These are phyloP conservation scores for Ochromonas danica DNA, from an alignment of 108 stramenopile genomes.

Conservation along the genomic window DNA sequence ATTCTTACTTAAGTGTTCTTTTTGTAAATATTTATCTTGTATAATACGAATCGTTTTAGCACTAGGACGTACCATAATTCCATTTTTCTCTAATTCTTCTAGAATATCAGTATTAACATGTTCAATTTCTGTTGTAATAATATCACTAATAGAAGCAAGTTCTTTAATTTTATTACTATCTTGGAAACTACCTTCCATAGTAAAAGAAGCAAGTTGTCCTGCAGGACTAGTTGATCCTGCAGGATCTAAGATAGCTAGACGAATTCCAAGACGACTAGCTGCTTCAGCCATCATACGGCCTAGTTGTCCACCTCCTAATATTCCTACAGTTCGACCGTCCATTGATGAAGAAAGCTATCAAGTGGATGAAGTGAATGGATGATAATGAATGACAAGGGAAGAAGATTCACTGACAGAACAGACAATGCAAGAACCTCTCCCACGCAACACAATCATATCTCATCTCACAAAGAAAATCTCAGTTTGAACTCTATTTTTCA, in stretches of 20 bases:
- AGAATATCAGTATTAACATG: slow-evolving; percentile 86
- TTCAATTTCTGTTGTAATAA: slow-evolving; percentile 97
- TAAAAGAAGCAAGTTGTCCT: slow-evolving; percentile 56
- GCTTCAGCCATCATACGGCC: slow-evolving; percentile 99
- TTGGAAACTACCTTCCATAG: slow-evolving; percentile 72
- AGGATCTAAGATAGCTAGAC: slow-evolving; percentile 79
- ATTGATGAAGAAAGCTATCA: too few relatives aligned
- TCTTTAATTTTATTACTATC: slow-evolving; percentile 73
- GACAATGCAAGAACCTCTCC: too few relatives aligned
- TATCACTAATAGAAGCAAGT: slow-evolving; percentile 64
- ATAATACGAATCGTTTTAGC: slow-evolving; percentile 78
- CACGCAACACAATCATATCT: too few relatives aligned
- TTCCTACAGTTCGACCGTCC: slow-evolving; percentile 66
- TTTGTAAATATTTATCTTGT: slow-evolving; percentile 91
- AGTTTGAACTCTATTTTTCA: too few relatives aligned
- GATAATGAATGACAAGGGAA: too few relatives aligned
- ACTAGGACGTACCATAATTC: slow-evolving; percentile 81
- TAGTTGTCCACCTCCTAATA: slow-evolving; percentile 96
- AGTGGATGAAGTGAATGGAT: too few relatives aligned
- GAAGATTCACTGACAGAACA: too few relatives aligned
- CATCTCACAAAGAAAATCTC: too few relatives aligned
- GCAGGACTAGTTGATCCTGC: slow-evolving; percentile 50
- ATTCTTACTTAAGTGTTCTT: slow-evolving; percentile 72
- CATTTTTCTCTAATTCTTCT: slow-evolving; percentile 68
- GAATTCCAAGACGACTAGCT: slow-evolving; percentile 81